These are phyloP conservation scores for Pythium inflatum DNA, from an alignment of 352 stramenopile species.

Conservation along the genomic window DNA sequence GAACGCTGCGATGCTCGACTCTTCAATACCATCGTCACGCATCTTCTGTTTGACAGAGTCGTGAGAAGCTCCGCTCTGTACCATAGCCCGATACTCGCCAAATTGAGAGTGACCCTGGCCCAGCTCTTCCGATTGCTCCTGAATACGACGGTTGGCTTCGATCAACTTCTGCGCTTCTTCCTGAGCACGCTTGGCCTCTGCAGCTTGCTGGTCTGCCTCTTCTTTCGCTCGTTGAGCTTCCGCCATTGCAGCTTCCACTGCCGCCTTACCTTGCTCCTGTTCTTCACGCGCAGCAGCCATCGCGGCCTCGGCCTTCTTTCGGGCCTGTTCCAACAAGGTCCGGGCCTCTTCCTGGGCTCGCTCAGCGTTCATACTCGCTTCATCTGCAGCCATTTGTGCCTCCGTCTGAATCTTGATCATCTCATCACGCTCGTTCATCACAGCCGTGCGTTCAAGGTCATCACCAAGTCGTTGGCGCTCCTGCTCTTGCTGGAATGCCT, in stretches of 20 bases:
- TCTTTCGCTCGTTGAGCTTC: slow-evolving; percentile 80
- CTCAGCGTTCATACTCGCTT: slow-evolving; percentile 71
- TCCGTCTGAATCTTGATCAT: slow-evolving; percentile 86
- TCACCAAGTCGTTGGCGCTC: slow-evolving; percentile 59
- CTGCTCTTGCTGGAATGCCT: slow-evolving; percentile 77
- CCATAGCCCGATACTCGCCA: slow-evolving; percentile 64
- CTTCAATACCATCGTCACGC: slow-evolving; percentile 76
- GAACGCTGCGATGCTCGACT: slow-evolving; percentile 72
- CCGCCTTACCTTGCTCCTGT: slow-evolving; percentile 78
- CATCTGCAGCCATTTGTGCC: slow-evolving; percentile 79
- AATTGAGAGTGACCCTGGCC: slow-evolving; percentile 58
- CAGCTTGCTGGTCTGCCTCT: slow-evolving; percentile 79
- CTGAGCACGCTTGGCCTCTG: slow-evolving; percentile 71
- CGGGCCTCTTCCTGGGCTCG: slow-evolving; percentile 78
- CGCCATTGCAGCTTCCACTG: slow-evolving; percentile 83
- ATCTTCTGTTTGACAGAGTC: slow-evolving; percentile 80
- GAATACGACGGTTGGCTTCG: slow-evolving; percentile 83
- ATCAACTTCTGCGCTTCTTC: slow-evolving; percentile 84
- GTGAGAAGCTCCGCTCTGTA: slow-evolving; percentile 69
- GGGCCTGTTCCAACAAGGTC: slow-evolving; percentile 72
- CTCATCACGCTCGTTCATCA: slow-evolving; percentile 82
- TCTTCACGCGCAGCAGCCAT: slow-evolving; percentile 82
- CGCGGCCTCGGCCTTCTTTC: slow-evolving; percentile 81
- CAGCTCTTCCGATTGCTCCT: slow-evolving; percentile 49
- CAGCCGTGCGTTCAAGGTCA: slow-evolving; percentile 55